A percentile compares a stretch with the other conserved stretches of the same genome.
These are phyloP conservation scores for Epichloe sibirici DNA, from an alignment of 2,329 filamentous ascomycete species.

Conservation along the genomic window DNA sequence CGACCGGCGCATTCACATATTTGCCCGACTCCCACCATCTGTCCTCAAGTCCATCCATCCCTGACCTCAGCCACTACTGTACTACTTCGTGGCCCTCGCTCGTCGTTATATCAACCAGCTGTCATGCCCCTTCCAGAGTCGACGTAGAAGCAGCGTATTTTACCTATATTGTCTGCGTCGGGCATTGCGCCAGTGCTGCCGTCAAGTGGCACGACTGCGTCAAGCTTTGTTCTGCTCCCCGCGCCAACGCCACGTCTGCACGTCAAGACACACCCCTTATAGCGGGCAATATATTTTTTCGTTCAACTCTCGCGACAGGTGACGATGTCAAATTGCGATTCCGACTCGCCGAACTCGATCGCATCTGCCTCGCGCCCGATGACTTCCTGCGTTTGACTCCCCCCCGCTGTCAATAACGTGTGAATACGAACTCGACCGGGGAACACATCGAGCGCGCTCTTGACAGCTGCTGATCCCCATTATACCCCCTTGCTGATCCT, in stretches of 20 bases:
- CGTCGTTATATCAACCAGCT: neutral
- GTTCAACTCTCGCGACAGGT: conserved; percentile 5
- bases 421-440: neutral
- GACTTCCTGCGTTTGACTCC: conserved; percentile 2
- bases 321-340: conserved; percentile 15
- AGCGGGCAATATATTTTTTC: neutral
- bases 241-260: conserved; percentile 2
- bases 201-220: neutral
- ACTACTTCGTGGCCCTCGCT: neutral
- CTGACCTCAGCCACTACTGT: neutral
- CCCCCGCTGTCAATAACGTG: neutral
- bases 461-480: neutral
- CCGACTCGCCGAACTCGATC: conserved; percentile 10
- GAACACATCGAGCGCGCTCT: neutral
- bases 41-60: conserved; percentile 6
- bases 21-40: conserved; percentile 6
- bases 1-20: conserved; percentile 5
- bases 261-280: neutral
- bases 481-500: neutral
- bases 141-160: neutral
- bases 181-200: neutral
- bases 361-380: conserved; percentile 8
- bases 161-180: neutral
- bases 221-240: conserved; percentile 3
- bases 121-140: neutral